Conservation (phyloP, 2,329 filamentous ascomycete species). For the Cordyceps tenuipes region DNA sequence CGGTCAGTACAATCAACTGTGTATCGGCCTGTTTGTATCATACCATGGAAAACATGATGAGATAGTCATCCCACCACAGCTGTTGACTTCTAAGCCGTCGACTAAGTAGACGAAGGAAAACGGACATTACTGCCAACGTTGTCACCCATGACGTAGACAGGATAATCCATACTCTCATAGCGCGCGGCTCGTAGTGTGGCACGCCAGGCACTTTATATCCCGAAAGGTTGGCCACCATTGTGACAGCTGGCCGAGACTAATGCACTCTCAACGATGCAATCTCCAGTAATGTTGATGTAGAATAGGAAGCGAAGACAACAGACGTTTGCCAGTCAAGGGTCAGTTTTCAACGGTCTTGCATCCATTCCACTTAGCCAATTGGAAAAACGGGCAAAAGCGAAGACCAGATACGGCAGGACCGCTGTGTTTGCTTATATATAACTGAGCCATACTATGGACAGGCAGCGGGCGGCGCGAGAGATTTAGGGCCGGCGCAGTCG, state of each 20-base stretch:
- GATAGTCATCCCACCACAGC: slow-evolving; percentile 44
- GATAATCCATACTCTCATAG: slow-evolving; percentile 9
- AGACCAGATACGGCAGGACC: not conserved
- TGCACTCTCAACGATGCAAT: not conserved
- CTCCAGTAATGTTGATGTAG: not conserved
- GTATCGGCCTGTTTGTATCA: not conserved
- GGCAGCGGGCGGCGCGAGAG: not conserved
- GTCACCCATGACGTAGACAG: slow-evolving; percentile 24
- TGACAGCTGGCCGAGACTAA: not conserved
- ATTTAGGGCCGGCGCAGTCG: not conserved
- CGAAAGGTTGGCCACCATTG: slow-evolving; percentile 7
- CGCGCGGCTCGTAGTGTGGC: slow-evolving; percentile 5
- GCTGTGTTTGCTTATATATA: not conserved
- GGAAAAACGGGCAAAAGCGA: not conserved
- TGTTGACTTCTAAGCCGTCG: slow-evolving; percentile 33
- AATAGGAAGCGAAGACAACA: not conserved
- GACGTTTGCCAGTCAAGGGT: not conserved
- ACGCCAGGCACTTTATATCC: slow-evolving; percentile 9
- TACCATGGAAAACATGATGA: slow-evolving; percentile 42
- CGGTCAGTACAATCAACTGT: not conserved
- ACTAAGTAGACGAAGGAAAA: slow-evolving; percentile 32
- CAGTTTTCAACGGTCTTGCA: not conserved
- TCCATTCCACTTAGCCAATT: not conserved
- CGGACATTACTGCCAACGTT: slow-evolving; percentile 28
- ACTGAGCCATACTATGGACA: not conserved